Base-by-base conservation (phyloP, 208 protist genomes). In the Vickermania ingenoplastis region DNA sequence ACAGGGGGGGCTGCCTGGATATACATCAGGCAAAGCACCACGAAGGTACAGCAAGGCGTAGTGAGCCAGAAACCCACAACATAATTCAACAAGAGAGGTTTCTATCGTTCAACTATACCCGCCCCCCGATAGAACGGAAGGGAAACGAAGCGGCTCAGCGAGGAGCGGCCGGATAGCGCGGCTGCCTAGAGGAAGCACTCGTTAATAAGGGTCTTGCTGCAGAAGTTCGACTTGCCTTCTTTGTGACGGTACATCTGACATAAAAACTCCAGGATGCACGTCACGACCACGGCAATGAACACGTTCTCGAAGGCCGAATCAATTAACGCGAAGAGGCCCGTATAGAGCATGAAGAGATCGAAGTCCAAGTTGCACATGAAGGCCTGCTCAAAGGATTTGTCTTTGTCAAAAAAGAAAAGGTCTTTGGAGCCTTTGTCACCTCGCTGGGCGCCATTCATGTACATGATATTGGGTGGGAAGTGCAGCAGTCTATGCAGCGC, bases 331-430 rank as follows among this genome's bases (percentile, higher is more conserved):
- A 89, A 94, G 21, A 92, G 49, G 28, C 81, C 59, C 1, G 83
- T 70, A 59, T 88, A 91, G 7, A 86, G 71, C 13, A 91, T 58
- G 61, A 86, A 89, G 14, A 92, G 53, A 60, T 89, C 75, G 36
- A 87, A 68, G 55, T 94, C 84, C 3, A 92, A 52, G 0, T 77
- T 78, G 52, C 79, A 87, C 53, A 94, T 57, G 59, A 94, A 78
- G 4, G 77, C 80, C 3, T 69, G 67, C 1, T 73, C 79, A 48
- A 82, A 92, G 13, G 82, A 77, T 23, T 67, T 41, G 24, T 75
- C 60, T 36, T 79, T 57, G 65, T 91, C 88, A 25, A 89, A 73
- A 71, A 94, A 94, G 68, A 88, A 94, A n/a, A 93, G 58, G 59
- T 88, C 80, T 54, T 85, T 86, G 21, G 71, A 72, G 2, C 67